Percentiles rank a stretch among this genome's conserved stretches.
Conservation (phyloP, 805 yeast genomes). For the Candida easanensis region DNA sequence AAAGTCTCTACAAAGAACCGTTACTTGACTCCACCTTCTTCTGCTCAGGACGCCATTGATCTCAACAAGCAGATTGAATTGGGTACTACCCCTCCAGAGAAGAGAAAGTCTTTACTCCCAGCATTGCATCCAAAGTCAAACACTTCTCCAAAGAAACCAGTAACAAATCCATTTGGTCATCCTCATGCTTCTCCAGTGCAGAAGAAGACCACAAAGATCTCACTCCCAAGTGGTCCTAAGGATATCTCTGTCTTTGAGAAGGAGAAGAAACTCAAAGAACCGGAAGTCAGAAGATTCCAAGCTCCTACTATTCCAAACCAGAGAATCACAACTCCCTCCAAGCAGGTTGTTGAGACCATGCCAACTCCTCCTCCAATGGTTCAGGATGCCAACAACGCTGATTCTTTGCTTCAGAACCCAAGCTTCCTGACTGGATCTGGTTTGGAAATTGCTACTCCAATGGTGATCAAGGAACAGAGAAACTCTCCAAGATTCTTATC, state of each 20-base stretch:
- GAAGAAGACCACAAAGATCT: constrained; percentile 17
- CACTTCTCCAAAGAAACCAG: constrained; percentile 1
- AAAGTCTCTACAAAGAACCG: constrained; percentile 28
- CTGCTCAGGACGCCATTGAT: constrained; percentile 20
- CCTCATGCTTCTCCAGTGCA: constrained; percentile 15
- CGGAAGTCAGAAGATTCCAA: constrained; percentile 2
- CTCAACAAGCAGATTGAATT: constrained; percentile 15
- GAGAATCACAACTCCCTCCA: constrained; percentile 22
- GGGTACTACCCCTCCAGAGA: constrained; percentile 15
- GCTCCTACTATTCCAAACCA: constrained; percentile 22
- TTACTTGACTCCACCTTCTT: constrained; percentile 27
- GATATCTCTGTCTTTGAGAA: constrained; percentile 19
- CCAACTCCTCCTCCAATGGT: constrained; percentile 22
- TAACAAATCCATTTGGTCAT: constrained; percentile 7
- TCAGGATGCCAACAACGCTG: constrained; percentile 14
- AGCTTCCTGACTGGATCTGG: constrained; percentile 9
- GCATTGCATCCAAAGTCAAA: constrained; percentile 8
- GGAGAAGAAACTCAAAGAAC: too few species aligned
- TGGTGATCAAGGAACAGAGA: constrained; percentile 6
- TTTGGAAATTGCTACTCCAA: constrained; percentile 15
- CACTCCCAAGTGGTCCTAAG: constrained; percentile 23
- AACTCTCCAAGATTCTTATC: constrained; percentile 7
- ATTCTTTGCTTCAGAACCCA: constrained; percentile 18
- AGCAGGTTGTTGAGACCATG: constrained; percentile 12
- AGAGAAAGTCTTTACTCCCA: constrained; percentile 13